phyloP scores from a whole-genome alignment of 345 rosid species.

The Mallotus nudiflorus region DNA sequence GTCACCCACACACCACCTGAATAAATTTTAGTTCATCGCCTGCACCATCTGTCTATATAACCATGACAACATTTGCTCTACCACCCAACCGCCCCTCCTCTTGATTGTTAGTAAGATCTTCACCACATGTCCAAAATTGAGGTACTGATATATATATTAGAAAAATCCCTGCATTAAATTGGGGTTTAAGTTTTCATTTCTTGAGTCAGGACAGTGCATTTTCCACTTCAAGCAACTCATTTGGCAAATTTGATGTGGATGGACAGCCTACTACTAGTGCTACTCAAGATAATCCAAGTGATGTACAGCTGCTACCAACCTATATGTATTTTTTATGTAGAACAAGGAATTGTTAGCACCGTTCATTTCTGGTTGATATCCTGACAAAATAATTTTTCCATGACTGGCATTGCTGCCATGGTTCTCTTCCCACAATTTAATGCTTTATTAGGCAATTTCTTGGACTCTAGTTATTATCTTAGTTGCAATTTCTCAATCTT shows the following conservation, averaged over 20 bases:
- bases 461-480: neutral
- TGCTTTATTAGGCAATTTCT: neutral
- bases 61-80: no score
- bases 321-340: neutral
- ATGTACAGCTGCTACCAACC: neutral
- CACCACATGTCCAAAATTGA: no score
- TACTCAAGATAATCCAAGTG: neutral
- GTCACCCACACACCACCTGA: no score
- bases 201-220: neutral
- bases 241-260: neutral
- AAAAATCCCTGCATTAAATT: neutral
- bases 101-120: no score
- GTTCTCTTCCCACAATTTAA: neutral
- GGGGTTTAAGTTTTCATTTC: neutral
- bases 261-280: neutral
- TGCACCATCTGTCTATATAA: no score
- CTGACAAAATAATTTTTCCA: no score
- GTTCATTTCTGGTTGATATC: neutral
- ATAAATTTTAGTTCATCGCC: neutral
- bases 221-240: neutral
- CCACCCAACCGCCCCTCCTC: no score
- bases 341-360: neutral
- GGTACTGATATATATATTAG: neutral
- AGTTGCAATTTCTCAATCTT: neutral
- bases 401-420: neutral